A percentile compares a stretch with the other conserved stretches of the same genome.
Conservation (phyloP, 331 rosid genomes). For the Spiraea crenata region DNA sequence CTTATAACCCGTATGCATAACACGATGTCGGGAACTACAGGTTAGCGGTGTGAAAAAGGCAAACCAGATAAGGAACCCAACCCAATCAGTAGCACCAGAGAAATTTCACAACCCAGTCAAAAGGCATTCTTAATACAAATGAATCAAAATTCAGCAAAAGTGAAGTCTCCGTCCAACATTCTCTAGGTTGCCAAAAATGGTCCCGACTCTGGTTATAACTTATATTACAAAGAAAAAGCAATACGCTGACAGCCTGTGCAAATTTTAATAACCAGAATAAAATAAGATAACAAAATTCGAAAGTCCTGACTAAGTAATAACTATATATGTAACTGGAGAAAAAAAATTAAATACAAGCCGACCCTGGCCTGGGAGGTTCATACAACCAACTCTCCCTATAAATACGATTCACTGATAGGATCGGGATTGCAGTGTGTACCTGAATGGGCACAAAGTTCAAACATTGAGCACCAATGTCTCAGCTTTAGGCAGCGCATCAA, state of each 20-base stretch:
- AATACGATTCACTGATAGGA: slow-evolving; percentile 49
- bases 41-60: not conserved
- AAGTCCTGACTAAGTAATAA: slow-evolving; percentile 66
- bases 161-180: slow-evolving; percentile 19
- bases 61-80: slow-evolving; percentile 6
- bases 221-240: slow-evolving; percentile 22
- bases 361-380: slow-evolving; percentile 62
- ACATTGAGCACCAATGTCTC: slow-evolving; percentile 45
- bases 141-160: slow-evolving; percentile 18
- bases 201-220: slow-evolving; percentile 18
- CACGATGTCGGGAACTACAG: not conserved
- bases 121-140: slow-evolving; percentile 17
- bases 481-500: slow-evolving; percentile 46
- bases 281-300: slow-evolving; percentile 58
- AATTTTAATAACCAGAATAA: slow-evolving; percentile 72
- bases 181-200: slow-evolving; percentile 6
- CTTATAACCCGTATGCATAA: not conserved
- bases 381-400: slow-evolving; percentile 61
- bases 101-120: not conserved
- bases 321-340: slow-evolving; percentile 63
- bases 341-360: slow-evolving; percentile 49
- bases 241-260: slow-evolving; percentile 54
- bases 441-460: slow-evolving; percentile 44
- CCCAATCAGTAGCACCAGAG: not conserved
- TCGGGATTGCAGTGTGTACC: slow-evolving; percentile 44